Conservation (phyloP, 306 rosid species). For the Vicia faba region DNA sequence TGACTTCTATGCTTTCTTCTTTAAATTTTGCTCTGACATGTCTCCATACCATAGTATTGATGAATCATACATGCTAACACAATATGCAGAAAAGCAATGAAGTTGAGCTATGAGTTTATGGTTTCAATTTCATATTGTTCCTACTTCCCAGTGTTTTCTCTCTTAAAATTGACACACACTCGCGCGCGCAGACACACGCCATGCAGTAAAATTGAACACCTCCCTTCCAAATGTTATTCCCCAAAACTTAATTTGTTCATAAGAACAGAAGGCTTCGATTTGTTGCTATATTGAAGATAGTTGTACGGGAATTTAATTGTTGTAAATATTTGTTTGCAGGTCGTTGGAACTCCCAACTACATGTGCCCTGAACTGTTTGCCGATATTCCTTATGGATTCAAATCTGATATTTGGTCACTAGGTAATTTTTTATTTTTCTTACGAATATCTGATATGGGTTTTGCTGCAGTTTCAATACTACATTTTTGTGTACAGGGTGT, state of each 20-base stretch:
- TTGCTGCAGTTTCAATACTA: conserved; percentile 41
- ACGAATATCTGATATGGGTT: conserved; percentile 26
- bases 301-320: background rate
- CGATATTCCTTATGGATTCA: conserved; percentile 96
- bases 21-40: too few species aligned
- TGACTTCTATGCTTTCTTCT: too few species aligned
- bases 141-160: too few species aligned
- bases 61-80: background rate
- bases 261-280: too few species aligned
- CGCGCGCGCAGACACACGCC: too few species aligned
- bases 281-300: background rate
- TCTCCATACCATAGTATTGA: background rate
- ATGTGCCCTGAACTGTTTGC: conserved; percentile 98
- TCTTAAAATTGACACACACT: too few species aligned
- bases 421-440: conserved; percentile 49
- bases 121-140: conserved; percentile 10
- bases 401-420: conserved; percentile 96
- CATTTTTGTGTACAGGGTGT: conserved; percentile 63
- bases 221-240: too few species aligned
- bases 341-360: conserved; percentile 96
- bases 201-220: too few species aligned
- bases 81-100: conserved; percentile 14
- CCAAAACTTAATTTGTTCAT: too few species aligned
- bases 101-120: conserved; percentile 16
- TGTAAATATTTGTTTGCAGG: conserved; percentile 50